Evolutionary conservation across 202 grass and related monocot species (phyloP).

Genomic region (Brachypodium distachyon): DNA sequence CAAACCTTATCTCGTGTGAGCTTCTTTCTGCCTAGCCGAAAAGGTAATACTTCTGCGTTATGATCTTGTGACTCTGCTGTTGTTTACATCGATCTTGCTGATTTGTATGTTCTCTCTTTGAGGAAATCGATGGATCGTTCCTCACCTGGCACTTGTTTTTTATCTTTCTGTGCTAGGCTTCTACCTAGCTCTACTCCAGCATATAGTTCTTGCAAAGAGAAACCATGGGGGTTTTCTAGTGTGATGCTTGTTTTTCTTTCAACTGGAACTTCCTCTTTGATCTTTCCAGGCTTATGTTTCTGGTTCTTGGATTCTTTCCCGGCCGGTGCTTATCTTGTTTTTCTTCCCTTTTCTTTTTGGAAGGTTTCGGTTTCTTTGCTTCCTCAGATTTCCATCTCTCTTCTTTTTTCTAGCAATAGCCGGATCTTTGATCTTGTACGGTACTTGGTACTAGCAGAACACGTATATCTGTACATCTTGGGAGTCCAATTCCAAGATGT

Average conservation of each 20-base stretch:
- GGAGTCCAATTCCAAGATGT: no score
- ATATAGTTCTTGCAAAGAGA: slow-evolving; percentile 21
- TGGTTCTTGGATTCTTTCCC: slow-evolving; percentile 2
- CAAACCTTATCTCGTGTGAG: background rate
- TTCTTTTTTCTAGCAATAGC: background rate
- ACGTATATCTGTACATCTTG: background rate
- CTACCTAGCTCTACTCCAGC: no score
- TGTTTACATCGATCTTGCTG: background rate
- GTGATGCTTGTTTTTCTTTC: slow-evolving; percentile 17
- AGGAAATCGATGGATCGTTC: background rate
- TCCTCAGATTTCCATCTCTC: background rate
- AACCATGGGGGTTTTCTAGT: slow-evolving; percentile 1
- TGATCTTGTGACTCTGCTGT: background rate
- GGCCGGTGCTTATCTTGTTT: background rate
- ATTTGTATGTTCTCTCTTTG: slow-evolving; percentile 28
- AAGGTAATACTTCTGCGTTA: slow-evolving; percentile 18
- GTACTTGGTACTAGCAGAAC: background rate
- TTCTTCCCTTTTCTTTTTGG: background rate
- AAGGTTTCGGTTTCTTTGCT: background rate
- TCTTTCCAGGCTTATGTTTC: slow-evolving; percentile 20
- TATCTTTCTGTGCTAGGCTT: slow-evolving; percentile 17
- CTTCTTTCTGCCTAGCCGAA: background rate
- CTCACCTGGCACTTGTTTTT: background rate
- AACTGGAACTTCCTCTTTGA: background rate
- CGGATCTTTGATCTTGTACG: slow-evolving; percentile 23